Base-by-base conservation (phyloP, 371 early-diverging fungal species). In the Mitosporidium daphniae region DNA sequence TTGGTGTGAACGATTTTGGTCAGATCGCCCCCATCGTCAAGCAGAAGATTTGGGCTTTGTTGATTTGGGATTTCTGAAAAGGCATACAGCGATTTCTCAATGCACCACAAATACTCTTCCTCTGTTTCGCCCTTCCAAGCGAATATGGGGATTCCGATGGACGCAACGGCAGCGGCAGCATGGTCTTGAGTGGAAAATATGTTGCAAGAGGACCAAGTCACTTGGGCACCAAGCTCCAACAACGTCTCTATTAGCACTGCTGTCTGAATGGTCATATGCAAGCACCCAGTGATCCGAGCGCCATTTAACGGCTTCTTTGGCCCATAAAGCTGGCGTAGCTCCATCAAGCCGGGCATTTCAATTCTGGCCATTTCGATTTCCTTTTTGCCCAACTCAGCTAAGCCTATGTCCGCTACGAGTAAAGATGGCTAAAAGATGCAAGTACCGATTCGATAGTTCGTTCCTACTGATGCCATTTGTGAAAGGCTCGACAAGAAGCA, bases 121-220 rank as follows among this genome's bases (percentile, higher is more conserved):
- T 72, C 73, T 27, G 77, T 78, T 57, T 78, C 80, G 35, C 77
- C 80, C 61, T 78, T 74, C 86, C 74, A 73, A 37, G 74, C 71
- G 31, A 54, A 73, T 31, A 57, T 51, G 34, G 55, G 52, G 39
- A 55, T 34, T 15, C 55, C 55, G 26, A 38, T 28, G 22, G 45
- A 45, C 23, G 50, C 56, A 22, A 57, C 50, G 36, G 57, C 57
- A 30, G 57, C 55, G 26, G 57, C 57, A 26, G 57, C 57, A 41
- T 86, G 86, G 50, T 86, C 84, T 49, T 91, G 89, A 30, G 93
- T 91, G 34, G 84, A 80, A 64, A 84, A 82, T 29, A 82, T 82
- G 69, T 91, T 86, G 57, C 86, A 91, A 29, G 78, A 75, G 37
- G 75, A 70, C 93, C 93, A 91, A 45, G 89, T 56, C 23, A 86